phyloP scores from a whole-genome alignment of 176 grass and related monocot genomes.

The Calamus simplicifolius region DNA sequence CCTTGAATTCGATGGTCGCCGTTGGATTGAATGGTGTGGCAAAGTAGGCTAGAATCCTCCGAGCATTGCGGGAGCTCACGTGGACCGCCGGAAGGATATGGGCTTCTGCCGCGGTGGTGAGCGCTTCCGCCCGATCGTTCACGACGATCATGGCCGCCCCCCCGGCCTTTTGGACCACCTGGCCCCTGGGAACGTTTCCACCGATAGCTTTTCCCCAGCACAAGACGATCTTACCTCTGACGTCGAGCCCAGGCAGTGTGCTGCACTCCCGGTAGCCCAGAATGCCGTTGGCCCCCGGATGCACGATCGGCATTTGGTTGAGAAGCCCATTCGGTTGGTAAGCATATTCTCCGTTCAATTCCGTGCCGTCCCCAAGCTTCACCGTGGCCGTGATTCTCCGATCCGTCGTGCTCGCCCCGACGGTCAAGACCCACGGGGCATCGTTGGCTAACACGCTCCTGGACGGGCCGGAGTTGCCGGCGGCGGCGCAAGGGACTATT shows the following conservation, averaged over 20 bases:
- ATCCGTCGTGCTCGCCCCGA: background rate
- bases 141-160: background rate
- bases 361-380: background rate
- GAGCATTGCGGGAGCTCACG: too few relatives aligned
- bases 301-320: background rate
- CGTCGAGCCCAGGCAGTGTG: background rate
- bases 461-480: background rate
- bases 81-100: too few relatives aligned
- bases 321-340: conserved; percentile 4
- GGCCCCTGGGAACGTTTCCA: background rate
- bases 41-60: too few relatives aligned
- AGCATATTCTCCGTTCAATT: background rate
- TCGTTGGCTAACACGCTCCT: background rate
- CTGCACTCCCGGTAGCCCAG: background rate
- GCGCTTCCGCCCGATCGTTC: background rate
- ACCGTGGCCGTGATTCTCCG: background rate
- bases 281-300: background rate
- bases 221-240: conserved; percentile 6
- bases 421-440: background rate
- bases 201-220: background rate
- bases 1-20: background rate
- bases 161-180: background rate
- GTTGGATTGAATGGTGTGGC: too few relatives aligned
- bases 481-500: background rate
- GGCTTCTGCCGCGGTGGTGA: too few relatives aligned